Evolutionary conservation across 495 filamentous ascomycete genomes (phyloP), one percentile per base, ranked within the genome.

Genomic region (Talaromyces adpressus): DNA sequence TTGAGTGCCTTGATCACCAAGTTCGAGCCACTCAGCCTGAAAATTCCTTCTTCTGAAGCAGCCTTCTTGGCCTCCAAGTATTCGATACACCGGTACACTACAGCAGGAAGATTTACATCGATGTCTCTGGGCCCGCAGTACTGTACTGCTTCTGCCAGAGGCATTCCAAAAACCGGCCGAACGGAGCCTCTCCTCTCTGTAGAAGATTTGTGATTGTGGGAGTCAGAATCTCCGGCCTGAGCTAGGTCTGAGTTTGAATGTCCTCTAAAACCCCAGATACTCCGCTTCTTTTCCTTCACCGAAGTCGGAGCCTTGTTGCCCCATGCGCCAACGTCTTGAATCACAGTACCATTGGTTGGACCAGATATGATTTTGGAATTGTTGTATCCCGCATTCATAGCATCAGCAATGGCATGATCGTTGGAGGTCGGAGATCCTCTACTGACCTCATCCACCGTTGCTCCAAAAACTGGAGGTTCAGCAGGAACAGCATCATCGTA

Each of bases 71-170:
- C 82, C 57, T 90, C 87, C 25, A 98, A 82, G 72, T 97, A 98
- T 71, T 98, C 91, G 65, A 98, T 89, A 68, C 93, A 97, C 52
- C 94, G 89, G 77, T 96, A 98, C 49, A 97, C 92, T 1, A 98
- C 94, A n/a, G 95, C 91, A 7, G 94, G 94, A 36, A 98, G 78
- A 54, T 88, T 85, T 20, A 89, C 85, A 63, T 81, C 73, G 20
- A 90, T 77, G 62, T 90, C 91, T 49, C 81, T 72, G 6, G 93
- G 93, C 14, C 84, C 80, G 65, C 88, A 91, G 69, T 83, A 89
- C 67, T 89, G 82, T 5, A 96, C 93, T 39, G 94, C 94, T 68
- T 98, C 93, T 5, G 86, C 85, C 36, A 98, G 75, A 6, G 91
- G 86, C 51, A 90, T 89, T 12, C 94, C 95, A 73, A 98, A 98